Percentiles rank a stretch among this genome's conserved stretches.
Evolutionary conservation across 768 basidiomycete genomes (phyloP).

Genomic region (Gloeostereum incarnatum): DNA sequence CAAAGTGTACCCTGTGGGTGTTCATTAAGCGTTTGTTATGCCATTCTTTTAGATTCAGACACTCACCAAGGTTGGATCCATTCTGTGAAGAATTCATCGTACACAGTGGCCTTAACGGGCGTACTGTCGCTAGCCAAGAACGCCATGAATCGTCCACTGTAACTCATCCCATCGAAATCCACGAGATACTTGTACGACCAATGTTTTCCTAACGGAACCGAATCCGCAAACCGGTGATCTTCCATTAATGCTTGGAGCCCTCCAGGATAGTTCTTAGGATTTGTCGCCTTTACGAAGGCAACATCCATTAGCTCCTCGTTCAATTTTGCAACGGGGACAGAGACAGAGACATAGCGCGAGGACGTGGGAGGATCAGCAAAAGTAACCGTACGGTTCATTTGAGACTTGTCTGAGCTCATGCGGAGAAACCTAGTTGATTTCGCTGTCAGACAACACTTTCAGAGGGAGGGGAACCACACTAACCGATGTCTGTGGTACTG

Average conservation of each 20-base stretch:
- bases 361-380: slow-evolving; percentile 60
- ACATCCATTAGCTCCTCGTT: slow-evolving; percentile 83
- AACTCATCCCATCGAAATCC: slow-evolving; percentile 94
- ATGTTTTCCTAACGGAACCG: slow-evolving; percentile 75
- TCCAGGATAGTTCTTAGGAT: slow-evolving; percentile 63
- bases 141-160: slow-evolving; percentile 83
- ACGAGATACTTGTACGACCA: slow-evolving; percentile 86
- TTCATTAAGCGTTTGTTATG: background rate
- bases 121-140: slow-evolving; percentile 83
- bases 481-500: slow-evolving; percentile 88
- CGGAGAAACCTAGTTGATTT: slow-evolving; percentile 48
- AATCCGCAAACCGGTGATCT: slow-evolving; percentile 61
- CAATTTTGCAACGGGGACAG: slow-evolving; percentile 38
- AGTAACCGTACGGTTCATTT: slow-evolving; percentile 50
- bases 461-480: slow-evolving; percentile 9
- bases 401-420: slow-evolving; percentile 55
- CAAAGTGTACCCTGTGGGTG: slow-evolving; percentile 76
- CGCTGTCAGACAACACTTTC: background rate
- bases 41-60: slow-evolving; percentile 1
- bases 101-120: slow-evolving; percentile 85
- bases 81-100: slow-evolving; percentile 83
- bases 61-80: slow-evolving; percentile 88
- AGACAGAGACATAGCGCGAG: slow-evolving; percentile 40
- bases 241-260: slow-evolving; percentile 57
- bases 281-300: slow-evolving; percentile 75